phyloP scores from a whole-genome alignment of 2,329 filamentous ascomycete species.

The Claviceps arundinis region DNA sequence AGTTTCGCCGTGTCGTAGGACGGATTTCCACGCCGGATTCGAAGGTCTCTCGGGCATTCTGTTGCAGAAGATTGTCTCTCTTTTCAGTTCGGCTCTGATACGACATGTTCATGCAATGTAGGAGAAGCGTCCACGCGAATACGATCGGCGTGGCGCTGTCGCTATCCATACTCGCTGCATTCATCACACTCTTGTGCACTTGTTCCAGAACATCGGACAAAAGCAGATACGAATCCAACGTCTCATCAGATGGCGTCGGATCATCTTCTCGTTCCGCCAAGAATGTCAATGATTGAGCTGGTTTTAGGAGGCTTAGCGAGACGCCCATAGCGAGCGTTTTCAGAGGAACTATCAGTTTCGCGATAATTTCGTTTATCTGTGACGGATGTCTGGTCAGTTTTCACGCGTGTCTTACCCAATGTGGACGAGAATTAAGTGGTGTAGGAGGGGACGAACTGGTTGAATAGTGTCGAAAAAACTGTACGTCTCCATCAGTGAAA shows the following conservation, averaged over 20 bases:
- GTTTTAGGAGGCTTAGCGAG: slow-evolving; percentile 59
- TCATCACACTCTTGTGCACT: slow-evolving; percentile 58
- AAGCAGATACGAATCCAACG: slow-evolving; percentile 48
- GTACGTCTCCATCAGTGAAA: slow-evolving; percentile 54
- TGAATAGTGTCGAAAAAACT: slow-evolving; percentile 55
- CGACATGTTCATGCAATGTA: slow-evolving; percentile 53
- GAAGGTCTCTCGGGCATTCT: slow-evolving; percentile 44
- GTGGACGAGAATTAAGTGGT: no score
- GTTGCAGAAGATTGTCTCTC: slow-evolving; percentile 42
- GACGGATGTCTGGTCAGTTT: neutral
- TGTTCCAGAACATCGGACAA: slow-evolving; percentile 56
- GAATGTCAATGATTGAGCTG: slow-evolving; percentile 38
- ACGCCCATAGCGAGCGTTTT: slow-evolving; percentile 58
- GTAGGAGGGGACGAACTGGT: slow-evolving; percentile 15
- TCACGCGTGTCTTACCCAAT: neutral
- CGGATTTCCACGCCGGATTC: slow-evolving; percentile 31
- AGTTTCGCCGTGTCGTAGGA: slow-evolving; percentile 38
- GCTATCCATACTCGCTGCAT: slow-evolving; percentile 41
- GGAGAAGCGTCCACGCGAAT: slow-evolving; percentile 69
- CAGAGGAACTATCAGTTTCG: slow-evolving; percentile 46
- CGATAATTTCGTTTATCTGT: slow-evolving; percentile 26
- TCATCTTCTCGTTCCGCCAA: slow-evolving; percentile 26
- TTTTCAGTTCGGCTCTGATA: slow-evolving; percentile 50
- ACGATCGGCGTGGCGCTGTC: slow-evolving; percentile 57
- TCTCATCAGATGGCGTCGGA: slow-evolving; percentile 19